Conservation (phyloP, 495 filamentous ascomycete species). For the Aspergillus sclerotioniger region DNA sequence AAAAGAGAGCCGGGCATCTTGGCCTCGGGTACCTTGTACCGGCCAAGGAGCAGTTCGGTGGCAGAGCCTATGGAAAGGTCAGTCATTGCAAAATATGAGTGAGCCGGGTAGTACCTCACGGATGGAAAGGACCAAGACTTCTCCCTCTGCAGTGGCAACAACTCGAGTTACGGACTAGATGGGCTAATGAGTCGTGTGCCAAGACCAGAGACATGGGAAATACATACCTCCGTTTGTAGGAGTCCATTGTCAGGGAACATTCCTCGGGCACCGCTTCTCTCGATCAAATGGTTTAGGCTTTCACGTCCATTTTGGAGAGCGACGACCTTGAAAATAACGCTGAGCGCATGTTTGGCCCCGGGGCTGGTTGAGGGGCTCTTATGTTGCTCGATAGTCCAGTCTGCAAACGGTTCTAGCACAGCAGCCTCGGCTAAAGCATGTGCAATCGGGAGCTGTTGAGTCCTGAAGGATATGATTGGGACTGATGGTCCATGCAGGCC, state of each 20-base stretch:
- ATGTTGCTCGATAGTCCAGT: conserved; percentile 7
- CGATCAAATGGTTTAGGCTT: conserved; percentile 8
- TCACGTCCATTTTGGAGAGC: neutral
- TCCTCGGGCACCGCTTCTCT: conserved; percentile 34
- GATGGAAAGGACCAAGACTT: conserved; percentile 31
- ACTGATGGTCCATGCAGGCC: conserved; percentile 15
- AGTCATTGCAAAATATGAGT: neutral
- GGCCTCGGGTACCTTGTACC: conserved; percentile 30
- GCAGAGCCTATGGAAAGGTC: conserved; percentile 23
- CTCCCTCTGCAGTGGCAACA: conserved; percentile 32
- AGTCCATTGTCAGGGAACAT: conserved; percentile 31
- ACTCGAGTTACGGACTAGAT: conserved; percentile 17
- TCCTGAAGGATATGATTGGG: conserved; percentile 33
- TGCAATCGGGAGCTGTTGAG: conserved; percentile 34
- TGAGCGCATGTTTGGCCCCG: conserved; percentile 18
- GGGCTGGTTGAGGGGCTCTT: conserved; percentile 1
- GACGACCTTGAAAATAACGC: conserved; percentile 29
- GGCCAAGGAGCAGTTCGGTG: conserved; percentile 32
- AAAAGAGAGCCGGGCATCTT: conserved; percentile 20
- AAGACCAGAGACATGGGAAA: neutral
- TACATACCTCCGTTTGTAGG: conserved; percentile 10
- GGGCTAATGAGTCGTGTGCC: neutral
- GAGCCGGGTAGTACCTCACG: conserved; percentile 11
- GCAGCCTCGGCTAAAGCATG: conserved; percentile 26
- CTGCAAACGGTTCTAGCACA: conserved; percentile 29